Evolutionary conservation across 2,329 filamentous ascomycete species (phyloP).

Genomic region (Sclerotinia nivalis): DNA sequence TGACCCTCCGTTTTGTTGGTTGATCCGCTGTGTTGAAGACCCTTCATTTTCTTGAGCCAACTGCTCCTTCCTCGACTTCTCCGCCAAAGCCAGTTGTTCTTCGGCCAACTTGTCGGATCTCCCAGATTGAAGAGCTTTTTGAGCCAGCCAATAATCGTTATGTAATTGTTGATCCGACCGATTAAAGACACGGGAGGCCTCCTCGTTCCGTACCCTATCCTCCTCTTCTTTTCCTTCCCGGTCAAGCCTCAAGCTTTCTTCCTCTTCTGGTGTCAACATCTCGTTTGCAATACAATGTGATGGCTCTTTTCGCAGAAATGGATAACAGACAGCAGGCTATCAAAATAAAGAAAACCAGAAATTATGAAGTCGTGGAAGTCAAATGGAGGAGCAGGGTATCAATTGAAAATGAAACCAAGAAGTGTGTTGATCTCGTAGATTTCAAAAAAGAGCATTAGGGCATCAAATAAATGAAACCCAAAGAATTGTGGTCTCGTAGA

Average conservation of each 20-base stretch:
- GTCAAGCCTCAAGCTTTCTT: not conserved
- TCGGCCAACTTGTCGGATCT: not conserved
- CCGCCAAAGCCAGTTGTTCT: not conserved
- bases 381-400: too few species aligned
- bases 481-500: not conserved
- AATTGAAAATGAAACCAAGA: too few species aligned
- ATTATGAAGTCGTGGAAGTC: too few species aligned
- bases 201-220: not conserved
- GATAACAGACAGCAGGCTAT: too few species aligned
- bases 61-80: not conserved
- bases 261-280: not conserved
- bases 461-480: not conserved
- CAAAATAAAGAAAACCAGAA: too few species aligned
- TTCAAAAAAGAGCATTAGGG: not conserved
- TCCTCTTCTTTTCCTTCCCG: not conserved
- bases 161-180: not conserved
- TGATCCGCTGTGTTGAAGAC: not conserved
- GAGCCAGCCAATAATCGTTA: not conserved
- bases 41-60: not conserved
- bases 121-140: not conserved
- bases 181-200: not conserved
- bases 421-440: too few species aligned
- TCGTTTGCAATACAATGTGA: not conserved
- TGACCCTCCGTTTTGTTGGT: not conserved
- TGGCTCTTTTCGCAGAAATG: too few species aligned